These are phyloP conservation scores for Aspergillus indologenus DNA, from an alignment of 495 filamentous ascomycete species.

Conservation along the genomic window DNA sequence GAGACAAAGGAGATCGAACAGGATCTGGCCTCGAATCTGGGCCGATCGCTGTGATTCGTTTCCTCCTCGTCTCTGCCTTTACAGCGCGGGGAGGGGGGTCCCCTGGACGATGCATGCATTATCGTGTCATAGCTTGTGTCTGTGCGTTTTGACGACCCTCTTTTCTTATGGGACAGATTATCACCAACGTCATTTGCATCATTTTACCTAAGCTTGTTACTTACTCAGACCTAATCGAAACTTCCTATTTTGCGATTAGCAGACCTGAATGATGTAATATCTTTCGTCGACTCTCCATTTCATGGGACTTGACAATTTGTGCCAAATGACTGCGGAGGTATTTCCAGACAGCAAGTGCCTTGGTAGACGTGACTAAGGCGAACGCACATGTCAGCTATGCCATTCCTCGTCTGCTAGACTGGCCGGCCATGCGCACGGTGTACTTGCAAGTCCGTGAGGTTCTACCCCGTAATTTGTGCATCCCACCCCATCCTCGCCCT, in stretches of 20 bases:
- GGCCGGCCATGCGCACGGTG: too few relatives aligned
- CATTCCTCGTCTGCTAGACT: too few relatives aligned
- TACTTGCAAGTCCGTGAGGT: too few relatives aligned
- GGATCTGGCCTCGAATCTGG: not conserved
- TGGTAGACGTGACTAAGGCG: not conserved
- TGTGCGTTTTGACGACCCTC: not conserved
- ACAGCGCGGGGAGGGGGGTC: not conserved
- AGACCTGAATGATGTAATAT: not conserved
- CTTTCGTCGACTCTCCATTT: too few relatives aligned
- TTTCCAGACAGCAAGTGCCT: too few relatives aligned
- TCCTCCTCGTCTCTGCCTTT: not conserved
- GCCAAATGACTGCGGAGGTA: too few relatives aligned
- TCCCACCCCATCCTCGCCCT: too few relatives aligned
- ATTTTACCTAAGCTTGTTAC: not conserved
- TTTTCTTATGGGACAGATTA: too few relatives aligned
- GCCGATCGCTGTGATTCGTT: not conserved
- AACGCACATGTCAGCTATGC: not conserved
- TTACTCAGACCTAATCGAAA: too few relatives aligned
- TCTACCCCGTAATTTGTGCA: too few relatives aligned
- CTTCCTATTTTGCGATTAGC: too few relatives aligned
- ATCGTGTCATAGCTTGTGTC: not conserved
- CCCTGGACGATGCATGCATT: not conserved
- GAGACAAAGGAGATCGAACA: not conserved
- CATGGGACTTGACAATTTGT: too few relatives aligned
- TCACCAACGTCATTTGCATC: not conserved